phyloP scores from a whole-genome alignment of 495 filamentous ascomycete genomes.

The Usnea hakonensis region DNA sequence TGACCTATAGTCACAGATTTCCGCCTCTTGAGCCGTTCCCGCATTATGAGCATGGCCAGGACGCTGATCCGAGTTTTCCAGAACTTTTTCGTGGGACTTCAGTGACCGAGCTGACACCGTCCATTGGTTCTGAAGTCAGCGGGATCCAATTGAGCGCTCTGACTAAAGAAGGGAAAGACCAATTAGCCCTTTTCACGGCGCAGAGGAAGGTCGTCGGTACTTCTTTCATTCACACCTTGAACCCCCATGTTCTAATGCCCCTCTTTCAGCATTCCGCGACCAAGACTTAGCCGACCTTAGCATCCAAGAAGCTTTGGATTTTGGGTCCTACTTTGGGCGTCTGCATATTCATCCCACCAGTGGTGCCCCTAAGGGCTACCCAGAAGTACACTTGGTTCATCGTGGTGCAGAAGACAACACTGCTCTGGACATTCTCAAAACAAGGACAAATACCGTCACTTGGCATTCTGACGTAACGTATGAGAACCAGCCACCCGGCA shows the following conservation, averaged over 20 bases:
- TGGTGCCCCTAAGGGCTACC: conserved; percentile 60
- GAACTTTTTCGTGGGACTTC: conserved; percentile 51
- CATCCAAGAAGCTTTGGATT: conserved; percentile 62
- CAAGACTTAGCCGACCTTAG: conserved; percentile 73
- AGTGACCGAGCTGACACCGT: conserved; percentile 54
- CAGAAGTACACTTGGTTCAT: conserved; percentile 74
- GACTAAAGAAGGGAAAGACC: conserved; percentile 60
- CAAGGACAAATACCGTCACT: conserved; percentile 57
- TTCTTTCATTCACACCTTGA: neutral
- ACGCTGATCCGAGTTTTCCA: conserved; percentile 58
- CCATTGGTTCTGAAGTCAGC: conserved; percentile 67
- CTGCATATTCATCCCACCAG: conserved; percentile 78
- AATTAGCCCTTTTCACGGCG: conserved; percentile 71
- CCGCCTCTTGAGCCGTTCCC: conserved; percentile 58
- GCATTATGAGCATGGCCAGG: conserved; percentile 64
- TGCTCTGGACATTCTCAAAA: conserved; percentile 51
- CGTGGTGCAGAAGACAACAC: conserved; percentile 57
- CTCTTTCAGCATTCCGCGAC: conserved; percentile 55
- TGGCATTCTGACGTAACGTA: conserved; percentile 84
- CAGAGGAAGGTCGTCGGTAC: conserved; percentile 61
- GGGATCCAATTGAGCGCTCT: conserved; percentile 70
- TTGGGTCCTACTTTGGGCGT: conserved; percentile 69
- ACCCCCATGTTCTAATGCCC: conserved; percentile 5
- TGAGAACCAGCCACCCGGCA: conserved; percentile 78
- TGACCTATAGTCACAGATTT: conserved; percentile 30